Evolutionary conservation across 768 basidiomycete genomes (phyloP).

Genomic region (Lentinus brumalis): DNA sequence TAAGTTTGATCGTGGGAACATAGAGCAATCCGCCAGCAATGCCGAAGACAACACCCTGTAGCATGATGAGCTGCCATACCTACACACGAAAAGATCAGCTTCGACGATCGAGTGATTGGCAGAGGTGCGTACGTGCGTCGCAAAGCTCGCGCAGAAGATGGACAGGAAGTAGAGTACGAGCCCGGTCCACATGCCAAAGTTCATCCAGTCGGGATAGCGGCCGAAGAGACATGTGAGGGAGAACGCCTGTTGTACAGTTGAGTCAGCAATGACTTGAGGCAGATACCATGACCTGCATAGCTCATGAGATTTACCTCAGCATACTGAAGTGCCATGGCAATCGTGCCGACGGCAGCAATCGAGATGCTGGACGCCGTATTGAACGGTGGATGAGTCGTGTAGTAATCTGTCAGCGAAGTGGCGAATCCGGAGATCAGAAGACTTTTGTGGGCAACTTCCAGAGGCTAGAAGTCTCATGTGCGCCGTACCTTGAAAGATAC

Average conservation of each 20-base stretch:
- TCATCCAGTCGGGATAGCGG: conserved; percentile 24
- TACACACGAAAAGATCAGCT: neutral
- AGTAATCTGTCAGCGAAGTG: conserved; percentile 15
- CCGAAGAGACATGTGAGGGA: conserved; percentile 19
- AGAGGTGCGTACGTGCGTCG: conserved; percentile 12
- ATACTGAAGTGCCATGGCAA: conserved; percentile 25
- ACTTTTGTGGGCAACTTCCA: neutral
- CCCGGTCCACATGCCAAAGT: conserved; percentile 19
- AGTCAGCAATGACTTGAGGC: neutral
- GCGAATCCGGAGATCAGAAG: neutral
- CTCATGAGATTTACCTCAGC: conserved; percentile 13
- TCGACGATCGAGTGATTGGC: neutral
- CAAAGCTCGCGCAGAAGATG: conserved; percentile 26
- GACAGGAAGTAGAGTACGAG: conserved; percentile 18
- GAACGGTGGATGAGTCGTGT: conserved; percentile 26
- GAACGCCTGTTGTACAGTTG: conserved; percentile 6
- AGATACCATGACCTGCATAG: too few relatives aligned
- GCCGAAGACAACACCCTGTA: conserved; percentile 27
- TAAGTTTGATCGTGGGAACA: conserved; percentile 16
- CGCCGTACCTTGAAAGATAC: conserved; percentile 26
- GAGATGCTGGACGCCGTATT: conserved; percentile 17
- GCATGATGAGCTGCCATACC: conserved; percentile 25
- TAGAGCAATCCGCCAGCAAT: conserved; percentile 23
- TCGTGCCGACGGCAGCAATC: conserved; percentile 24
- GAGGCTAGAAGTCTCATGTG: neutral